phyloP scores from a whole-genome alignment of 495 filamentous ascomycete species.

The Emericellopsis terricola region DNA sequence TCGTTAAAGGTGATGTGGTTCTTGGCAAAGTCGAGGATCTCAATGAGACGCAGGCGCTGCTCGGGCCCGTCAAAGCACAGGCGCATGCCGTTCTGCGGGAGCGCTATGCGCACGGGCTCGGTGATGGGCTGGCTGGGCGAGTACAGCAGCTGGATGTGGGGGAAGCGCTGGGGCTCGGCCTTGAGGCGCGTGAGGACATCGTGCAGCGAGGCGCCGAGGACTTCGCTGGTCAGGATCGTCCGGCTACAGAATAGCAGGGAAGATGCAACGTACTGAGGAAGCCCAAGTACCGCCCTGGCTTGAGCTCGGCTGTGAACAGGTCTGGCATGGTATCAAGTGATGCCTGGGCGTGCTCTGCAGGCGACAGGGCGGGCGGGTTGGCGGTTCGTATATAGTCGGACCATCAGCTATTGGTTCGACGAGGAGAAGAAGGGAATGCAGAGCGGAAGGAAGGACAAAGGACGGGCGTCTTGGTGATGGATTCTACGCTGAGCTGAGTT shows the following conservation, averaged over 20 bases:
- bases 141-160: constrained; percentile 66
- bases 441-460: too few relatives aligned
- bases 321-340: too few relatives aligned
- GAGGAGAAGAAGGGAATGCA: too few relatives aligned
- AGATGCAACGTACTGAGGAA: constrained; percentile 39
- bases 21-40: constrained; percentile 82
- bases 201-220: constrained; percentile 76
- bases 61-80: constrained; percentile 87
- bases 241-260: too few relatives aligned
- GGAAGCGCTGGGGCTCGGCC: constrained; percentile 62
- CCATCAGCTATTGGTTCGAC: too few relatives aligned
- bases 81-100: constrained; percentile 73
- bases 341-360: too few relatives aligned
- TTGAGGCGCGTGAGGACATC: constrained; percentile 74
- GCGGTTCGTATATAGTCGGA: too few relatives aligned
- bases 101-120: constrained; percentile 50
- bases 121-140: constrained; percentile 48
- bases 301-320: constrained; percentile 47
- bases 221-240: constrained; percentile 21
- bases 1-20: constrained; percentile 61
- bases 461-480: too few relatives aligned
- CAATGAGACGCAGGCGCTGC: constrained; percentile 78
- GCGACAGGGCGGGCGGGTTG: too few relatives aligned
- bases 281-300: constrained; percentile 60
- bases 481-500: too few relatives aligned